Base-by-base conservation (phyloP, 805 yeast species). In the Saccharomycopsis sp. region DNA sequence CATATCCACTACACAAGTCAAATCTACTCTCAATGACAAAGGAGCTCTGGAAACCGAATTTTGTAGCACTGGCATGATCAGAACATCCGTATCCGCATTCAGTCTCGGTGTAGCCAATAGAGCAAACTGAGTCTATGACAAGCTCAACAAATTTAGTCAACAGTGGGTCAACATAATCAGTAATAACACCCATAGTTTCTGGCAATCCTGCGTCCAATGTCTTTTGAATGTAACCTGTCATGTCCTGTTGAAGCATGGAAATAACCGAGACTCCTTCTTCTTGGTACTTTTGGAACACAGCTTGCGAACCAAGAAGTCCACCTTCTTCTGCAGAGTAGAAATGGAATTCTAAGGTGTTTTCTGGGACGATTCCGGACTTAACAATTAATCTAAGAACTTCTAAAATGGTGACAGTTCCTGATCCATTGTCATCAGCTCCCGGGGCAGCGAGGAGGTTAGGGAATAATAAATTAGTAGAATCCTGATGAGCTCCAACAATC, bases 271-370 rank as follows among this genome's bases (percentile, higher is more conserved):
- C 74, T 25, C 75, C 73, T 15, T 75, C 65, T 17, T 69, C 64
- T 12, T 73, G 68, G 67, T 87, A 87, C 23, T 73, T 70, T 9
- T 80, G 72, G 70, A 87, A 89, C 8, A 93, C 81, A 63, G 89
- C 96, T 63, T 83, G 78, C 3, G 97, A 89, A 1, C 98, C 98
- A 57, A 89, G 75, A 56, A 89, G 74, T 0, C 97, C 97, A 62
- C 90, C 90, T 76, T 92, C 98, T 74, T 92, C 97, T 1, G 97
- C 97, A 29, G 96, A 83, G 74, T 90, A 92, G 78, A 90, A 93
- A 72, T 92, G 97, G 75, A 93, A 93, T 70, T 93, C 96, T 20
- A 92, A 71, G 0, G 96, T 82, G 72, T 90, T 89, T 50, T 79
- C 73, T n/a, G 93, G 92, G 59, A 72, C 65, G 64, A 70, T 69